Evolutionary conservation across 2,329 filamentous ascomycete genomes (phyloP).

Genomic region (Aspergillus caelatus): DNA sequence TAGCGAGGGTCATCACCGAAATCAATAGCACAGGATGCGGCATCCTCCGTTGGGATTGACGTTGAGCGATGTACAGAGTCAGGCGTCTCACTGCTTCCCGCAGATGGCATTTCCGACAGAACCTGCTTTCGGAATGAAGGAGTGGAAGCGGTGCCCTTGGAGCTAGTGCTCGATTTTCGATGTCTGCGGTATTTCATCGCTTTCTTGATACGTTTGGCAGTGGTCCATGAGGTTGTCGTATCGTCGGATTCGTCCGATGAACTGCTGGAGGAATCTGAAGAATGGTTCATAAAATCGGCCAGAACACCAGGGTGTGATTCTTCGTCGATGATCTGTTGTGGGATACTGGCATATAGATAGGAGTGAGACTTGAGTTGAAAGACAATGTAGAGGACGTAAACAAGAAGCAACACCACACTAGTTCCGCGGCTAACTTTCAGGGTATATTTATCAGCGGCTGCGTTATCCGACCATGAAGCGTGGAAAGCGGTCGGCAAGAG

Average conservation of each 20-base stretch:
- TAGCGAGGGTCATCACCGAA: constrained; percentile 32
- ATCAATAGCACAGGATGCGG: constrained; percentile 27
- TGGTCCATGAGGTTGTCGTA: constrained; percentile 69
- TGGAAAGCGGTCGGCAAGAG: constrained; percentile 92
- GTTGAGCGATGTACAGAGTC: constrained; percentile 27
- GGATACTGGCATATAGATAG: constrained; percentile 90
- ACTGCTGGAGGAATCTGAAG: constrained; percentile 48
- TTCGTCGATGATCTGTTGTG: constrained; percentile 89
- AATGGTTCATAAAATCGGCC: constrained; percentile 72
- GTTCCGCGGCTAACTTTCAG: constrained; percentile 87
- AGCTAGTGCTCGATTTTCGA: constrained; percentile 76
- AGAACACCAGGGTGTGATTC: constrained; percentile 84
- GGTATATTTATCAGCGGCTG: constrained; percentile 68
- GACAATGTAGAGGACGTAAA: constrained; percentile 81
- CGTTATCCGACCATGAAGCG: constrained; percentile 71
- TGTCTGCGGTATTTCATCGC: constrained; percentile 71
- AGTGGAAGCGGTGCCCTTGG: constrained; percentile 50
- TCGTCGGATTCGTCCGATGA: constrained; percentile 69
- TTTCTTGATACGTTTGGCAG: constrained; percentile 74
- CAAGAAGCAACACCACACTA: constrained; percentile 79
- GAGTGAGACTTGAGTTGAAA: constrained; percentile 92
- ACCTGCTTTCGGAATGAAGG: constrained; percentile 29
- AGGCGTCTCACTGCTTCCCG: constrained; percentile 20
- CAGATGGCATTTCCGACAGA: constrained; percentile 17
- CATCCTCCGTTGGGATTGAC: constrained; percentile 24